A percentile compares a stretch with the other conserved stretches of the same genome.
These are phyloP conservation scores for Coemansia sp. DNA, from an alignment of 192 early-diverging fungal species.

Conservation along the genomic window DNA sequence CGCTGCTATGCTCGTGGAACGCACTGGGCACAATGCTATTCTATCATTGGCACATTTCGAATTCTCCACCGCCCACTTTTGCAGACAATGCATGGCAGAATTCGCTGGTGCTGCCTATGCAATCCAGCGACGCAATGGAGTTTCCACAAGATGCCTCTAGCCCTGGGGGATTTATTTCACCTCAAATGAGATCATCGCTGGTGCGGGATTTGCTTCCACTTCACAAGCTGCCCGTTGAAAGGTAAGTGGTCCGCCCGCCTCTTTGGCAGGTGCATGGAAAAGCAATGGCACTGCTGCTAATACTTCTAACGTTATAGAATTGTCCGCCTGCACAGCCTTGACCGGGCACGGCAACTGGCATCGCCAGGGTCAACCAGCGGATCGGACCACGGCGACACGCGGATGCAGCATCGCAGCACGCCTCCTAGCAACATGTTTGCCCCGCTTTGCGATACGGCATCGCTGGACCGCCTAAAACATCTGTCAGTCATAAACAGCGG, in stretches of 20 bases:
- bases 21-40: conserved; percentile 41
- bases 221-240: conserved; percentile 36
- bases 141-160: conserved; percentile 3
- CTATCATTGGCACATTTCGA: conserved; percentile 45
- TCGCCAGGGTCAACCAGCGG: conserved; percentile 10
- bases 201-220: conserved; percentile 34
- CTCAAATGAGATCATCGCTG: conserved; percentile 22
- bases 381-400: conserved; percentile 7
- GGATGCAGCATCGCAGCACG: neutral
- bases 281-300: neutral
- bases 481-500: conserved; percentile 36
- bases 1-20: conserved; percentile 49
- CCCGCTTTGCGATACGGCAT: conserved; percentile 23
- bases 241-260: conserved; percentile 16
- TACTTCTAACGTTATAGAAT: conserved; percentile 18
- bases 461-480: conserved; percentile 30
- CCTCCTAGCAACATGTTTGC: conserved; percentile 5
- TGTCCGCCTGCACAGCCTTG: conserved; percentile 33
- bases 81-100: conserved; percentile 36
- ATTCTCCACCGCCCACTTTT: conserved; percentile 29
- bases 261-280: neutral
- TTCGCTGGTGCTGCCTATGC: conserved; percentile 26
- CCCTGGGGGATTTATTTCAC: conserved; percentile 15
- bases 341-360: conserved; percentile 18
- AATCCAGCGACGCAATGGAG: conserved; percentile 2